Conservation (phyloP, 2,329 filamentous ascomycete genomes). For the Colletotrichum incanum region DNA sequence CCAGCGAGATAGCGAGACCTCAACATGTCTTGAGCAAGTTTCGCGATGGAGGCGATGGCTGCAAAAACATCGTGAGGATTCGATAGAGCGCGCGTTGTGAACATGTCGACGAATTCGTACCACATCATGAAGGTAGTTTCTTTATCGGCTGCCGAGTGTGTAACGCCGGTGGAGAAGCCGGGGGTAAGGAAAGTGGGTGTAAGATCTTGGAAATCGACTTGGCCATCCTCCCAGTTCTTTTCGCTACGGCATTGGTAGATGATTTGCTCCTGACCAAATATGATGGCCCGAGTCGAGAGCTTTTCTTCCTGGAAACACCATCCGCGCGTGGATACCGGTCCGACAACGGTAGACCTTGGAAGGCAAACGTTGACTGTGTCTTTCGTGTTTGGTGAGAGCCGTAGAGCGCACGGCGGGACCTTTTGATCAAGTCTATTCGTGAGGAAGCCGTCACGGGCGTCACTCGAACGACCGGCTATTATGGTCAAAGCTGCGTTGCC, state of each 20-base stretch:
- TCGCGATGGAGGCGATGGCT: slow-evolving; percentile 31
- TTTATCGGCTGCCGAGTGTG: not conserved
- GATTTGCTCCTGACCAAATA: slow-evolving; percentile 14
- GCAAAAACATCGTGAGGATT: slow-evolving; percentile 33
- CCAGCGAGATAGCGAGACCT: slow-evolving; percentile 19
- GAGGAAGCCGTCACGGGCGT: slow-evolving; percentile 21
- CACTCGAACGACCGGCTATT: slow-evolving; percentile 18
- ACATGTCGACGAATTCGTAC: slow-evolving; percentile 6
- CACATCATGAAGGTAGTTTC: slow-evolving; percentile 14
- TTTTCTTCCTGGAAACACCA: slow-evolving; percentile 35
- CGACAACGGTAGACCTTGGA: not conserved
- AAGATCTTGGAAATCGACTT: not conserved
- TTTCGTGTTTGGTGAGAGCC: not conserved
- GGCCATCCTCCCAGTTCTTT: slow-evolving; percentile 17
- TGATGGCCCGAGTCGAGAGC: slow-evolving; percentile 13
- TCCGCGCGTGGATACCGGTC: slow-evolving; percentile 23
- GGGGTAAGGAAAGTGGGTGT: not conserved
- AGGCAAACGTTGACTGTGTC: slow-evolving; percentile 12
- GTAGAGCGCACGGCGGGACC: not conserved
- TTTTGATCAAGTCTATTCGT: not conserved
- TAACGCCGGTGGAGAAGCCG: not conserved
- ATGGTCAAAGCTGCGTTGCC: slow-evolving; percentile 40
- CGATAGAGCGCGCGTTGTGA: slow-evolving; percentile 16
- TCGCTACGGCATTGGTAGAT: slow-evolving; percentile 8
- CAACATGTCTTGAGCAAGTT: slow-evolving; percentile 15